phyloP scores from a whole-genome alignment of 345 rosid species.

The Euphorbia lathyris region DNA sequence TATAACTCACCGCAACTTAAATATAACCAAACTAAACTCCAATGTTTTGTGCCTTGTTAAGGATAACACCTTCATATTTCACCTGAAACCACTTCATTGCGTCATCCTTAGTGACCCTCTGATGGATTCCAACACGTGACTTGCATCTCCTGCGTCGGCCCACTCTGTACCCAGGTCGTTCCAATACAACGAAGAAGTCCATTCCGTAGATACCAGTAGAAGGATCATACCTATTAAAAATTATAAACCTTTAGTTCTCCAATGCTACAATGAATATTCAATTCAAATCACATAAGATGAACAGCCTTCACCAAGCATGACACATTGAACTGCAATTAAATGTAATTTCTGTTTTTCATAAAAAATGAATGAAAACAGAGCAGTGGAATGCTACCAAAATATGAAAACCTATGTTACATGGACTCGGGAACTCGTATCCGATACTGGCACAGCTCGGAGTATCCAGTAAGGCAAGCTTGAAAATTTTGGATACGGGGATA shows the following conservation, averaged over 20 bases:
- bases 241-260: too few relatives aligned
- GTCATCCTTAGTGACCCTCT: slow-evolving; percentile 84
- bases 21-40: slow-evolving; percentile 18
- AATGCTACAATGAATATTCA: too few relatives aligned
- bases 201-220: slow-evolving; percentile 74
- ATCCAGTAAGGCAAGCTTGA: too few relatives aligned
- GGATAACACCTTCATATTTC: slow-evolving; percentile 89
- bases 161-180: slow-evolving; percentile 77
- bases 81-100: slow-evolving; percentile 96
- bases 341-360: too few relatives aligned
- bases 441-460: too few relatives aligned
- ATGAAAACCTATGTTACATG: not conserved
- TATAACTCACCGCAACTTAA: not conserved
- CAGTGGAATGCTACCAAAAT: not conserved
- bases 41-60: slow-evolving; percentile 59
- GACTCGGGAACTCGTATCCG: too few relatives aligned
- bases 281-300: too few relatives aligned
- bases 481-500: too few relatives aligned
- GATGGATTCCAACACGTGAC: slow-evolving; percentile 78
- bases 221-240: slow-evolving; percentile 45
- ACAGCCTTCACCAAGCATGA: too few relatives aligned
- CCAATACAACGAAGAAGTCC: slow-evolving; percentile 63
- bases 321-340: too few relatives aligned
- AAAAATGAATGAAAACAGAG: not conserved
- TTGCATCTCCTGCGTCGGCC: slow-evolving; percentile 84